Evolutionary conservation across 2,329 filamentous ascomycete genomes (phyloP).

Genomic region (Sporothrix brasiliensis): DNA sequence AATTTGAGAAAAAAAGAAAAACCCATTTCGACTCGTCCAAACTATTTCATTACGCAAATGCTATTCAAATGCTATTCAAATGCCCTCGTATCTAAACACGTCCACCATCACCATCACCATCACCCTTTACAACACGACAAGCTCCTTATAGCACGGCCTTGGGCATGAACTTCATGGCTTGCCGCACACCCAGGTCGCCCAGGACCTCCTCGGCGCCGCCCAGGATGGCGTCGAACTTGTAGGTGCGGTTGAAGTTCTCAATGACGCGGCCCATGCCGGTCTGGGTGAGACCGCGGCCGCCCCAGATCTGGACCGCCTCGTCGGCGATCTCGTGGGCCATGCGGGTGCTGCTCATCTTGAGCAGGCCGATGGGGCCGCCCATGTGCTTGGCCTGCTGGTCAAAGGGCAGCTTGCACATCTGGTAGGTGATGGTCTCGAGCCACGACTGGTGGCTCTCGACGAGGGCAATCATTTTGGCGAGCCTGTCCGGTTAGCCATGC

Average conservation of each 20-base stretch:
- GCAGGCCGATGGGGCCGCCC: constrained; percentile 77
- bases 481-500: constrained; percentile 65
- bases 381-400: constrained; percentile 72
- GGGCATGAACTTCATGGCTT: constrained; percentile 82
- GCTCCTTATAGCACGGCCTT: constrained; percentile 70
- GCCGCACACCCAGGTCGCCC: constrained; percentile 77
- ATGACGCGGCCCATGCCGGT: constrained; percentile 80
- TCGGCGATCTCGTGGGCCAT: constrained; percentile 82
- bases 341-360: constrained; percentile 78
- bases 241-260: constrained; percentile 81
- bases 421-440: constrained; percentile 82
- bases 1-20: no score
- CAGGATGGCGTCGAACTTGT: constrained; percentile 79
- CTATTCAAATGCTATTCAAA: background rate
- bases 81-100: constrained; percentile 7
- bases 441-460: constrained; percentile 82
- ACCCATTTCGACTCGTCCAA: no score
- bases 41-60: background rate
- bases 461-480: constrained; percentile 84
- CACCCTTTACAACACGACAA: background rate
- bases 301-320: constrained; percentile 83
- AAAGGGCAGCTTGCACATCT: constrained; percentile 86
- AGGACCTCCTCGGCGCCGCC: constrained; percentile 84
- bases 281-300: constrained; percentile 77
- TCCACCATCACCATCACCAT: background rate